Percentiles rank a stretch among this genome's conserved stretches.
Conservation (phyloP, 345 rosid genomes). For the Linum usitatissimum region DNA sequence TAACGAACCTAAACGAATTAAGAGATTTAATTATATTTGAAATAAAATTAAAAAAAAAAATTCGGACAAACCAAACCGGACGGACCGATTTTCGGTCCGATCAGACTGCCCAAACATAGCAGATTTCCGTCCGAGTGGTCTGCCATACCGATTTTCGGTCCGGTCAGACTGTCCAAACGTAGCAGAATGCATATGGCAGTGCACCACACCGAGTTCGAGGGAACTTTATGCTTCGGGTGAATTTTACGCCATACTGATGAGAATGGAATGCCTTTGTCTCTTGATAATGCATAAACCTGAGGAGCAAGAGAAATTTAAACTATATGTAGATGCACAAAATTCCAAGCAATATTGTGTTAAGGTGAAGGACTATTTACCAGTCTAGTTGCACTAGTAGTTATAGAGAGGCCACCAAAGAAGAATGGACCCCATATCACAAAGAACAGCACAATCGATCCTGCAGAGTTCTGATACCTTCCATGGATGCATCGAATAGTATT, state of each 20-base stretch:
- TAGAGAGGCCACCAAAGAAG: slow-evolving; percentile 60
- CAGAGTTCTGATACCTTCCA: slow-evolving; percentile 43
- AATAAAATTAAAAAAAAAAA: no score
- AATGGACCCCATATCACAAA: slow-evolving; percentile 51
- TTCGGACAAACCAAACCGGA: no score
- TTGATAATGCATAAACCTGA: slow-evolving; percentile 45
- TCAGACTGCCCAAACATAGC: no score
- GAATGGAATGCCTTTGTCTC: slow-evolving; percentile 48
- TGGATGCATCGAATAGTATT: slow-evolving; percentile 53
- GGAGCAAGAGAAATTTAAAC: neutral
- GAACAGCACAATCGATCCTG: slow-evolving; percentile 47
- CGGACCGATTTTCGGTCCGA: no score
- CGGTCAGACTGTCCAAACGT: no score
- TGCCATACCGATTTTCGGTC: no score
- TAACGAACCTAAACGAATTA: no score
- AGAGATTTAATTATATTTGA: no score
- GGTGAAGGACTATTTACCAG: slow-evolving; percentile 22
- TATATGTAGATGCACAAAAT: neutral
- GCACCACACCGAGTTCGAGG: slow-evolving; percentile 58
- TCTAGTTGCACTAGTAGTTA: slow-evolving; percentile 56
- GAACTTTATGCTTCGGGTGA: slow-evolving; percentile 51
- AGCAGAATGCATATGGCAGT: slow-evolving; percentile 42
- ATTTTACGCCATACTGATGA: slow-evolving; percentile 42
- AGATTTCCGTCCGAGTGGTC: no score
- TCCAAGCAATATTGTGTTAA: no score